Percentiles rank a stretch among this genome's conserved stretches.
These are phyloP conservation scores for Punica granatum DNA, from an alignment of 345 rosid species.

Conservation along the genomic window DNA sequence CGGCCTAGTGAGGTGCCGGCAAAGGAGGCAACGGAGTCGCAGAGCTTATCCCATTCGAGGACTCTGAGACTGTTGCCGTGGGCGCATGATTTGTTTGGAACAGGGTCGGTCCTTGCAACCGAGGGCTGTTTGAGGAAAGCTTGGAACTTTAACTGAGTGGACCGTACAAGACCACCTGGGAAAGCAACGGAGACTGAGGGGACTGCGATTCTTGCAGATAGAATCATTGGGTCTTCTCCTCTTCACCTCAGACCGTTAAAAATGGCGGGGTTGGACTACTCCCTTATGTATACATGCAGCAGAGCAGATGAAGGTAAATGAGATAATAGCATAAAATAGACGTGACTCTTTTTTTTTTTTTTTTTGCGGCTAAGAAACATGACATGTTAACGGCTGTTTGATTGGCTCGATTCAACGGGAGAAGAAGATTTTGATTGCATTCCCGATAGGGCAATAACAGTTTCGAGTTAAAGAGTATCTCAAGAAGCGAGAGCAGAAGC, in stretches of 20 bases:
- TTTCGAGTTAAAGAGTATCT: too few species aligned
- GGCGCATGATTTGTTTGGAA: constrained; percentile 16
- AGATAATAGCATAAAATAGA: background rate
- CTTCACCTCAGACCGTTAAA: constrained; percentile 1
- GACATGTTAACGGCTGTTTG: too few species aligned
- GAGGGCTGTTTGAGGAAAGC: constrained; percentile 6
- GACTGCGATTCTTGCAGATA: background rate
- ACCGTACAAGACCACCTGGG: background rate
- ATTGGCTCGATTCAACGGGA: too few species aligned
- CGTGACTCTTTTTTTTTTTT: too few species aligned
- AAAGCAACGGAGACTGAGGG: background rate
- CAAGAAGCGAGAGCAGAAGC: too few species aligned
- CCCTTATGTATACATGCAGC: background rate
- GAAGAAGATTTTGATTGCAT: too few species aligned
- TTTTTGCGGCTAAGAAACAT: too few species aligned
- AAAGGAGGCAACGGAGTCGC: constrained; percentile 69
- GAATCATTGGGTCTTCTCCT: constrained; percentile 4
- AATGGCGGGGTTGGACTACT: constrained; percentile 9
- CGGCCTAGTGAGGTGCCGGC: constrained; percentile 76
- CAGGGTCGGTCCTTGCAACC: background rate
- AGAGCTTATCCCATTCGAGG: constrained; percentile 88
- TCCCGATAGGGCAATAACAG: too few species aligned
- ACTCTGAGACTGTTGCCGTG: constrained; percentile 50
- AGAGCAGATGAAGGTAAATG: background rate
- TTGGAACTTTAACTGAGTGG: background rate